phyloP scores from a whole-genome alignment of 495 filamentous ascomycete species.

The Aspergillus avenaceus region DNA sequence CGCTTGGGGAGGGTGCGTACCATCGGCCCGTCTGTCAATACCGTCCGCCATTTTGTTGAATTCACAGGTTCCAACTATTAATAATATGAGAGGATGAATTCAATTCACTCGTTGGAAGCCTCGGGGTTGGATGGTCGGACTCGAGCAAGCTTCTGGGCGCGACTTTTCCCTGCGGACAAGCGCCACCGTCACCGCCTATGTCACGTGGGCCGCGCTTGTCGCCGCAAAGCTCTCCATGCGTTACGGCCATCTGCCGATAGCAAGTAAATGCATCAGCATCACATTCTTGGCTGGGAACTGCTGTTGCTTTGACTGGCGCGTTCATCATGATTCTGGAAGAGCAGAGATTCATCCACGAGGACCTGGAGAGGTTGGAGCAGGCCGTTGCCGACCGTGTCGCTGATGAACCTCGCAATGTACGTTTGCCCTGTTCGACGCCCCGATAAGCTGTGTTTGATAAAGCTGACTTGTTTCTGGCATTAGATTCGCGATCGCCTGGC shows the following conservation, averaged over 20 bases:
- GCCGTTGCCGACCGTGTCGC: slow-evolving; percentile 83
- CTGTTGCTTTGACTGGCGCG: not conserved
- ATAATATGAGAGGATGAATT: slow-evolving; percentile 2
- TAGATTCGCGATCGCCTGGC: slow-evolving; percentile 81
- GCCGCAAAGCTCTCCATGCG: slow-evolving; percentile 31
- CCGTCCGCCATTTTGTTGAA: slow-evolving; percentile 82
- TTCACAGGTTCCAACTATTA: slow-evolving; percentile 1
- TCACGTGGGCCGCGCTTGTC: slow-evolving; percentile 28
- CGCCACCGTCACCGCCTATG: slow-evolving; percentile 13
- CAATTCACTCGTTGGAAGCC: slow-evolving; percentile 2
- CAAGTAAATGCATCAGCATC: no score
- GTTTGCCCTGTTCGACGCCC: slow-evolving; percentile 18
- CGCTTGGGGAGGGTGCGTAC: no score
- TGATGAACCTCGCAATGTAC: slow-evolving; percentile 84
- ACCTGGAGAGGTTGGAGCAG: slow-evolving; percentile 90
- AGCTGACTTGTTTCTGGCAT: slow-evolving; percentile 24
- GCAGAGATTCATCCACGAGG: slow-evolving; percentile 88
- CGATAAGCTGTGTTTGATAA: not conserved
- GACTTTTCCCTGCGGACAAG: slow-evolving; percentile 30
- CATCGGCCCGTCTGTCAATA: slow-evolving; percentile 89
- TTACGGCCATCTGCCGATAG: slow-evolving; percentile 9
- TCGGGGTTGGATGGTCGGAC: not conserved
- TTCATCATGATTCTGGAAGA: slow-evolving; percentile 79
- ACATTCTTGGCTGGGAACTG: not conserved
- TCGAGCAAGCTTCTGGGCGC: slow-evolving; percentile 9